phyloP scores from a whole-genome alignment of 2,329 filamentous ascomycete species.

The Ploettnerulaceae sp. region DNA sequence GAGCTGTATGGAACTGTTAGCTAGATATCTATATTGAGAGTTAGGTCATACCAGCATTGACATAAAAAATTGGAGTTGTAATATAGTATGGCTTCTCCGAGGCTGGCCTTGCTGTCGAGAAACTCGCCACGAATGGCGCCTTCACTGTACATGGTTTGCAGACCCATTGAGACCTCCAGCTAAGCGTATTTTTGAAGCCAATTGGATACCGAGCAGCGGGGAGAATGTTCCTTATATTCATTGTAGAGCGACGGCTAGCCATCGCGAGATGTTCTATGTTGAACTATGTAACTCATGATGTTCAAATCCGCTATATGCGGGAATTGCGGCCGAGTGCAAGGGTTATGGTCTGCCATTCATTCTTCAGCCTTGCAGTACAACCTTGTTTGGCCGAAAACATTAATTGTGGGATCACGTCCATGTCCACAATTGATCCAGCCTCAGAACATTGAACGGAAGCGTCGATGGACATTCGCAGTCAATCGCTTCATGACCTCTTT shows the following conservation, averaged over 20 bases:
- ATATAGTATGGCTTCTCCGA: slow-evolving; percentile 81
- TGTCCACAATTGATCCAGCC: no score
- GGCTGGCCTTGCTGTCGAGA: slow-evolving; percentile 19
- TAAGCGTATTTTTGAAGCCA: slow-evolving; percentile 13
- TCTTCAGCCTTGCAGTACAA: not conserved
- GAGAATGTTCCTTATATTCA: slow-evolving; percentile 22
- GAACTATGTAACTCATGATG: not conserved
- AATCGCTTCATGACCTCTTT: no score
- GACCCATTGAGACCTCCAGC: slow-evolving; percentile 19
- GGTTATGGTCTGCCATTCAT: not conserved
- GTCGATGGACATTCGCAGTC: no score
- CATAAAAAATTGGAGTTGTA: slow-evolving; percentile 97
- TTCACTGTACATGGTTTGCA: slow-evolving; percentile 25
- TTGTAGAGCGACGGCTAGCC: slow-evolving; percentile 3
- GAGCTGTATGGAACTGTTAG: slow-evolving; percentile 49
- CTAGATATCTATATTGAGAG: slow-evolving; percentile 1
- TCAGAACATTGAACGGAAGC: no score
- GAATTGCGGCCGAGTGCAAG: slow-evolving; percentile 9
- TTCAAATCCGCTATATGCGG: not conserved
- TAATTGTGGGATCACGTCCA: no score
- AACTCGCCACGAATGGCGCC: slow-evolving; percentile 5
- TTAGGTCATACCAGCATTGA: slow-evolving; percentile 72
- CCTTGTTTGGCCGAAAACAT: no score
- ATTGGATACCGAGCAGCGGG: slow-evolving; percentile 17
- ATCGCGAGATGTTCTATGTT: not conserved